Conservation (phyloP, 768 basidiomycete genomes). For the Trichaptum fuscoviolaceum region DNA sequence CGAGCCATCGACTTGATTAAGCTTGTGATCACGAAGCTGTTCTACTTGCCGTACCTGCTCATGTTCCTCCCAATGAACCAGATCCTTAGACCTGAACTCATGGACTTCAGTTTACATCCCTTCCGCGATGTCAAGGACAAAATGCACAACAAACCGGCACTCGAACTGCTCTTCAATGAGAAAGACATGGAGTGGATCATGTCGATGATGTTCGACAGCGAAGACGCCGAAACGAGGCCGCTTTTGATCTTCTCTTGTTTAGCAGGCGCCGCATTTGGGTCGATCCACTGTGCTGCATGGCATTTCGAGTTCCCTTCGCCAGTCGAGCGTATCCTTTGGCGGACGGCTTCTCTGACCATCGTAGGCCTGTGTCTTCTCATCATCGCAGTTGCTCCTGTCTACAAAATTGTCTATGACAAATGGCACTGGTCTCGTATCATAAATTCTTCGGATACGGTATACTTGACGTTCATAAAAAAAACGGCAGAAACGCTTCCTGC, state of each 20-base stretch:
- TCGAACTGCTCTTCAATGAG: not conserved
- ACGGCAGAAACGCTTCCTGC: not conserved
- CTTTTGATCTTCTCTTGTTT: not conserved
- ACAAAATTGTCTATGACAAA: too few relatives aligned
- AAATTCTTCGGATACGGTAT: too few relatives aligned
- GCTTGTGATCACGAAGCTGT: too few relatives aligned
- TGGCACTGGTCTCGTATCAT: too few relatives aligned
- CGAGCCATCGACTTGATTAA: not conserved
- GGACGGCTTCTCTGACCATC: not conserved
- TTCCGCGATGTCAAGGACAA: not conserved
- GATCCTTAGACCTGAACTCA: not conserved
- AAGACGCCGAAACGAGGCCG: not conserved
- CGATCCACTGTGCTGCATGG: not conserved
- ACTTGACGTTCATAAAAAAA: not conserved
- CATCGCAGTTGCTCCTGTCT: too few relatives aligned
- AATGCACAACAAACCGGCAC: not conserved
- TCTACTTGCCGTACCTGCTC: not conserved
- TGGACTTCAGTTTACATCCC: not conserved
- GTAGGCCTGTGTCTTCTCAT: too few relatives aligned
- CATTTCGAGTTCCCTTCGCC: too few relatives aligned
- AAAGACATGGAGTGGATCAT: not conserved
- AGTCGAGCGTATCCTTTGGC: constrained; percentile 1
- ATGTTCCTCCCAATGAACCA: not conserved
- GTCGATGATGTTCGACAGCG: not conserved
- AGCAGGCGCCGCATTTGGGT: not conserved